Percentiles rank a stretch among this genome's conserved stretches.
phyloP scores from a whole-genome alignment of 2,329 filamentous ascomycete species.

The Pestalotiopsis sp. region DNA sequence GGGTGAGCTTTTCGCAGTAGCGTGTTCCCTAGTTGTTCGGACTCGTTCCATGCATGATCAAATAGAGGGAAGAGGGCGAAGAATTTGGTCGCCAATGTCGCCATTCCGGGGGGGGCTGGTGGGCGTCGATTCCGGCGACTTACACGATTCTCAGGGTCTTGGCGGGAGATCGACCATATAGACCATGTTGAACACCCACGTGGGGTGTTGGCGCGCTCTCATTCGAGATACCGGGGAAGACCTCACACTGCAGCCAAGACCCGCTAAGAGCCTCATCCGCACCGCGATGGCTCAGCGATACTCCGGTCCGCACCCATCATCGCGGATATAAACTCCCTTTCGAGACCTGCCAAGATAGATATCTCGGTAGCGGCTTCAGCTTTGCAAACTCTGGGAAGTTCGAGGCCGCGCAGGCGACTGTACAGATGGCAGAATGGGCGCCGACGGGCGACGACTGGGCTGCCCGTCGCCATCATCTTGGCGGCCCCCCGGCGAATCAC shows the following conservation, averaged over 20 bases:
- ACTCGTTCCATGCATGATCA: neutral
- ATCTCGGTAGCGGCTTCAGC: conserved; percentile 12
- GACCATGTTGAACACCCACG: conserved; percentile 6
- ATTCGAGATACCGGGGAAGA: conserved; percentile 8
- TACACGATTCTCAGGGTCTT: neutral
- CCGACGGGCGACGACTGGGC: neutral
- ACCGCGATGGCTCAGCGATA: neutral
- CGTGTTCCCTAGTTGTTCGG: neutral
- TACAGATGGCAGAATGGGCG: neutral
- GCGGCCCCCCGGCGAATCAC: conserved; percentile 1
- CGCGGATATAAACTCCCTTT: conserved; percentile 6
- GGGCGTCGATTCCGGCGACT: neutral
- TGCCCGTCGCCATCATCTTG: conserved; percentile 3
- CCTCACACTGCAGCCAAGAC: conserved; percentile 4
- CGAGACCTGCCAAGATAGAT: conserved; percentile 9
- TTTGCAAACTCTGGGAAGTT: conserved; percentile 5
- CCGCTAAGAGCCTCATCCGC: conserved; percentile 13
- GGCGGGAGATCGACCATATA: conserved; percentile 7
- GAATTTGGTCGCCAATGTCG: neutral
- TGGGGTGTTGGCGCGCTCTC: conserved; percentile 8
- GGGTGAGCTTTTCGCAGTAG: conserved; percentile 1
- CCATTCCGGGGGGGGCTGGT: neutral
- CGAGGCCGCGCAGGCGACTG: neutral
- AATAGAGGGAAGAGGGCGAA: neutral
- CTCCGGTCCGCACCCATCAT: neutral